A percentile compares a stretch with the other conserved stretches of the same genome.
Evolutionary conservation across 805 yeast genomes (phyloP).

Genomic region (Deakozyma indianensis): DNA sequence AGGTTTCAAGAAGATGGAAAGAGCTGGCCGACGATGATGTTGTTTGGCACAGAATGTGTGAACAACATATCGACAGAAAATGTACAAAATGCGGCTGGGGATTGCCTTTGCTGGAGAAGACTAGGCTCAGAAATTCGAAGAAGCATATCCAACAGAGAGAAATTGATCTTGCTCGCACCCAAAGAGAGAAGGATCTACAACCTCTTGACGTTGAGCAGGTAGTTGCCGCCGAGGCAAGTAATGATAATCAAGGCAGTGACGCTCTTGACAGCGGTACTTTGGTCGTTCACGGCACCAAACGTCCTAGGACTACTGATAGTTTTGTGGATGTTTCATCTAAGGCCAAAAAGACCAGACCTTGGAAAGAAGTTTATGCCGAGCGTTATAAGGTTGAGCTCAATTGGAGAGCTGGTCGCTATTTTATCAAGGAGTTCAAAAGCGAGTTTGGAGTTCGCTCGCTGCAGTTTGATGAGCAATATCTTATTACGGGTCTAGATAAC

Average conservation of each 20-base stretch:
- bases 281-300: not conserved
- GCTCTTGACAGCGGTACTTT: not conserved
- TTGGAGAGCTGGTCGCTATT: conserved; percentile 78
- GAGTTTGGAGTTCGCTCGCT: conserved; percentile 48
- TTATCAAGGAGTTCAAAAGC: conserved; percentile 51
- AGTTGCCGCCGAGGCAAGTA: conserved; percentile 3
- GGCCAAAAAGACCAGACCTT: conserved; percentile 50
- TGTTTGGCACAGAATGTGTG: conserved; percentile 98
- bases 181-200: not conserved
- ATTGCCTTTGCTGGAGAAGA: conserved; percentile 83
- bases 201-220: conserved; percentile 5
- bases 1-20: conserved; percentile 81
- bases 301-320: not conserved
- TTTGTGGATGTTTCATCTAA: not conserved
- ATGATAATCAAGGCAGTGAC: not conserved
- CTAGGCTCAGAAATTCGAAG: conserved; percentile 20
- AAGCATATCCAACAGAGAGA: conserved; percentile 18
- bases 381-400: conserved; percentile 82
- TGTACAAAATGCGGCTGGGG: conserved; percentile 99
- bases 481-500: conserved; percentile 90
- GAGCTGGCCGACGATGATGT: conserved; percentile 86
- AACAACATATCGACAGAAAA: conserved; percentile 92
- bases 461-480: conserved; percentile 63
- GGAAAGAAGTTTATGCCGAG: conserved; percentile 92
- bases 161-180: conserved; percentile 5